Evolutionary conservation across 306 rosid genomes (phyloP).

Genomic region (Calophaca sinica): DNA sequence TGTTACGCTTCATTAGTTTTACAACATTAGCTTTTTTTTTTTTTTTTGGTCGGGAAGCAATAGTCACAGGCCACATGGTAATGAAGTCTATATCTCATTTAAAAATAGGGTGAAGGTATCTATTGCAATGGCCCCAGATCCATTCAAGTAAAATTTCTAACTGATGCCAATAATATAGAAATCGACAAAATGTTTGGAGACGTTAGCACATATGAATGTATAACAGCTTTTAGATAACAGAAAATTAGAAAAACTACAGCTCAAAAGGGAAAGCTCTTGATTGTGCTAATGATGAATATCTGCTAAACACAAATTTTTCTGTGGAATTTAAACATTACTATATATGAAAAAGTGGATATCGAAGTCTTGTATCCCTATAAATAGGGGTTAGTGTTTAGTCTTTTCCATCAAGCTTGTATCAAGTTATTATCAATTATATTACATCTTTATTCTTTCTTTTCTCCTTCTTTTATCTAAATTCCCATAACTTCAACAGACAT

Average conservation of each 20-base stretch:
- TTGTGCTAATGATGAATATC: constrained; percentile 29
- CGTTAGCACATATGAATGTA: not conserved
- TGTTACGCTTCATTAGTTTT: constrained; percentile 16
- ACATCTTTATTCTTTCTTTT: too few relatives aligned
- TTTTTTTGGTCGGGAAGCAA: too few relatives aligned
- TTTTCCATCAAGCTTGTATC: too few relatives aligned
- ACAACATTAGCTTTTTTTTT: constrained; percentile 7
- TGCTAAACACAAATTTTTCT: not conserved
- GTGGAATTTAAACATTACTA: not conserved
- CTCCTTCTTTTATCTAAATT: too few relatives aligned
- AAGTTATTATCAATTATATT: too few relatives aligned
- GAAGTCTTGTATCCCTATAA: too few relatives aligned
- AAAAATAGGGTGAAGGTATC: not conserved
- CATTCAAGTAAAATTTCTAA: constrained; percentile 14
- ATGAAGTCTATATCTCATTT: constrained; percentile 11
- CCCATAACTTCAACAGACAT: not conserved
- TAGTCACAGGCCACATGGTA: constrained; percentile 22
- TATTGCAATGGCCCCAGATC: constrained; percentile 21
- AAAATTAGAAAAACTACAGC: not conserved
- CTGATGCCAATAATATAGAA: constrained; percentile 21
- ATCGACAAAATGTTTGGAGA: constrained; percentile 27
- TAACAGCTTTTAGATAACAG: constrained; percentile 19
- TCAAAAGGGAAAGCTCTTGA: not conserved
- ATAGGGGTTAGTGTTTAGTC: too few relatives aligned
- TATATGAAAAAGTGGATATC: constrained; percentile 11